phyloP scores from a whole-genome alignment of 495 filamentous ascomycete species.

The Annulohypoxylon bovei region DNA sequence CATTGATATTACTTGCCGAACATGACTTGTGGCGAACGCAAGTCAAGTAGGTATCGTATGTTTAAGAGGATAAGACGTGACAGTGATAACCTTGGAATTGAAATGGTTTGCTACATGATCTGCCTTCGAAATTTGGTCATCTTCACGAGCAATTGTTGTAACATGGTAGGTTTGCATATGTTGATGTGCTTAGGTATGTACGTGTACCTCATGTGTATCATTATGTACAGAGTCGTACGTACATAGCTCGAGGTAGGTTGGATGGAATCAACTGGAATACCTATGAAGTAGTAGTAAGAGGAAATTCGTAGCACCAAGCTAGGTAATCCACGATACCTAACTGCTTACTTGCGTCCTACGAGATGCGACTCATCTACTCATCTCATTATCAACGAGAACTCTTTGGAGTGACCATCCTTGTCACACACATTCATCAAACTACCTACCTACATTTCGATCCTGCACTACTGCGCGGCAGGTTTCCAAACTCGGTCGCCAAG shows the following conservation, averaged over 20 bases:
- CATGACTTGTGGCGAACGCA: constrained; percentile 11
- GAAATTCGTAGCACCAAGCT: constrained; percentile 7
- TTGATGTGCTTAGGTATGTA: neutral
- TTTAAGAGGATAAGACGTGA: neutral
- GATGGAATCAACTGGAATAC: constrained; percentile 11
- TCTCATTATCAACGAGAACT: constrained; percentile 14
- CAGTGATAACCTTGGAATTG: neutral
- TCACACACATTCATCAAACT: constrained; percentile 26
- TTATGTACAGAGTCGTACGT: constrained; percentile 23
- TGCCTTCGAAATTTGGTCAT: constrained; percentile 1
- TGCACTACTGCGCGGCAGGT: constrained; percentile 34
- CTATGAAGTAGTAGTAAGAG: neutral
- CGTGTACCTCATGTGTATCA: neutral
- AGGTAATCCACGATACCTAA: constrained; percentile 15
- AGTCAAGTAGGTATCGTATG: neutral
- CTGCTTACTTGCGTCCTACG: constrained; percentile 18
- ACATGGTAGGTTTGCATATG: neutral
- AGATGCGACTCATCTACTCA: constrained; percentile 25
- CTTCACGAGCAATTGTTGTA: neutral
- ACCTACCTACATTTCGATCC: constrained; percentile 21
- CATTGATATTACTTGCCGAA: neutral
- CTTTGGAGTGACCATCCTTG: constrained; percentile 28
- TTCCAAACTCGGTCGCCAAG: constrained; percentile 39
- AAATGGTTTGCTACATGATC: constrained; percentile 18
- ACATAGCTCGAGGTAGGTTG: constrained; percentile 2